Percentiles rank a stretch among this genome's conserved stretches.
Evolutionary conservation across 139 green algal species (phyloP).

Genomic region (Chlorella sp.): DNA sequence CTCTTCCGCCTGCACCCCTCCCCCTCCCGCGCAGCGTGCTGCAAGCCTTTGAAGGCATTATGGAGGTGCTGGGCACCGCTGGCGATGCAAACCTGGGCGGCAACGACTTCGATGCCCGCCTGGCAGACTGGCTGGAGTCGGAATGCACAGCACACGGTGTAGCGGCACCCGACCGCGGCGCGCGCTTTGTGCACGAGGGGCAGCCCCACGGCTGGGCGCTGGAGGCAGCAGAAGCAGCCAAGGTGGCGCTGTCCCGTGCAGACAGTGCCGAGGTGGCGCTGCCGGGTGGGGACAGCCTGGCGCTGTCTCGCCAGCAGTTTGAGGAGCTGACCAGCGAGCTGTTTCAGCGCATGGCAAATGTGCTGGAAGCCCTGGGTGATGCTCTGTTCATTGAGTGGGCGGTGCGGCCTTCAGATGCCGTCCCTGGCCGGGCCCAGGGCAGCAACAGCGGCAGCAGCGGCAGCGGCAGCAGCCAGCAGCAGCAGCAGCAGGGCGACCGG

Average conservation of each 20-base stretch:
- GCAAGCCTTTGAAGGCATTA: constrained; percentile 80
- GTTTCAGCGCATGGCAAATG: constrained; percentile 42
- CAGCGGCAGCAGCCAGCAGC: constrained; percentile 11
- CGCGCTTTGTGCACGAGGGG: not conserved
- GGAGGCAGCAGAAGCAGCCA: constrained; percentile 26
- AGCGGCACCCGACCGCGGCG: not conserved
- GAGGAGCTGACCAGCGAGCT: constrained; percentile 21
- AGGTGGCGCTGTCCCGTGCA: constrained; percentile 6
- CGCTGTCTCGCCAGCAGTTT: constrained; percentile 25
- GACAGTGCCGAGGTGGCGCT: constrained; percentile 1
- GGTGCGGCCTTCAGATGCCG: constrained; percentile 14
- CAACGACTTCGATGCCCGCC: constrained; percentile 76
- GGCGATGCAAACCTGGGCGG: constrained; percentile 80
- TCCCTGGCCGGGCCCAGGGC: constrained; percentile 9
- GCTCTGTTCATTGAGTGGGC: constrained; percentile 49
- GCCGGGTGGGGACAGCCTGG: constrained; percentile 6
- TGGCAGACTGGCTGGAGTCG: constrained; percentile 55
- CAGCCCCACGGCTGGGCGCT: constrained; percentile 27
- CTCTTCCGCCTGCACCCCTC: not conserved
- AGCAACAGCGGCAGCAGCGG: constrained; percentile 1
- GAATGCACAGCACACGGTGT: not conserved
- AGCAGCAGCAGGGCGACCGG: constrained; percentile 4
- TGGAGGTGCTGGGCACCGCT: constrained; percentile 77
- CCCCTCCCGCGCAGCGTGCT: constrained; percentile 57
- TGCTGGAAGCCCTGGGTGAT: constrained; percentile 37